phyloP scores from a whole-genome alignment of 345 rosid species.

The Melaleuca alternifolia region DNA sequence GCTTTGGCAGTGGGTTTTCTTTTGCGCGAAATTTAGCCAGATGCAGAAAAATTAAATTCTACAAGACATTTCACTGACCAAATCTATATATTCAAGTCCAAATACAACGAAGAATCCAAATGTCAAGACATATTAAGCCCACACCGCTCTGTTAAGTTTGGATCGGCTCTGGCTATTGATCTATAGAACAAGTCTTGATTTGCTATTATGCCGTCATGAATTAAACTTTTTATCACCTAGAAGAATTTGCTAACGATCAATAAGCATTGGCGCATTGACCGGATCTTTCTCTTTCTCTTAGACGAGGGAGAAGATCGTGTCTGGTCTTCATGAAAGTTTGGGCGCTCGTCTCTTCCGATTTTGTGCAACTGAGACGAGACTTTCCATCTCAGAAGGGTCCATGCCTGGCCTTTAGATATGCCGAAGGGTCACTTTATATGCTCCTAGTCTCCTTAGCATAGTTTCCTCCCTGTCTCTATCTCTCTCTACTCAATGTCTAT shows the following conservation, averaged over 20 bases:
- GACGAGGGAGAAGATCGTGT: background rate
- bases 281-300: background rate
- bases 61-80: too few species aligned
- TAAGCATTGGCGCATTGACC: background rate
- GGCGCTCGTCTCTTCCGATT: background rate
- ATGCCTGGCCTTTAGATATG: background rate
- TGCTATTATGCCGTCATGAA: background rate
- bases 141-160: background rate
- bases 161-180: background rate
- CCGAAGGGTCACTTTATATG: background rate
- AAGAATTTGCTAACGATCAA: background rate
- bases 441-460: background rate
- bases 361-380: background rate
- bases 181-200: background rate
- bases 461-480: background rate
- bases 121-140: background rate
- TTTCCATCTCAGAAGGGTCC: background rate
- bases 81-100: background rate
- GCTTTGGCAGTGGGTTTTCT: background rate
- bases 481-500: background rate
- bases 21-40: background rate
- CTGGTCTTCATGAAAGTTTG: background rate
- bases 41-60: background rate
- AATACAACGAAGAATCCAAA: background rate
- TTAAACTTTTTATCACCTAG: background rate